Evolutionary conservation across 2,329 filamentous ascomycete species (phyloP), one percentile per base, ranked within the genome.

Genomic region (Fusarium neocosmosporiellum): DNA sequence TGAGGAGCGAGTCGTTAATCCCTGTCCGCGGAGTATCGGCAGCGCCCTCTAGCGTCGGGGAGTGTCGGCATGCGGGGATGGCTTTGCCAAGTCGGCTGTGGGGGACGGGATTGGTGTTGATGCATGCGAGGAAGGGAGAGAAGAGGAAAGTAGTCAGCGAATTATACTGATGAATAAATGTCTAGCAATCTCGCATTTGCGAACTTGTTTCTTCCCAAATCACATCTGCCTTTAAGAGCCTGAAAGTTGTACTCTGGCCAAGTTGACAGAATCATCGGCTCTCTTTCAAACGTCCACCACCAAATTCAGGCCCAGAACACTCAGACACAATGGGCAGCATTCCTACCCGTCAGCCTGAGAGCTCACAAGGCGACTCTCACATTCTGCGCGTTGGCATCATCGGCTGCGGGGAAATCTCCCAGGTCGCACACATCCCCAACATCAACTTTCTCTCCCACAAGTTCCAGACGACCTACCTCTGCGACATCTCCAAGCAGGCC

Each of bases 341-440:
- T 36, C 20, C 53, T 55, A 55, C 20, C 33, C n/a, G 4, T 7
- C 43, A 48, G 43, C 22, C 24, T n/a, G 39, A 43, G 36, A 39
- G 18, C 36, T 39, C 36, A n/a, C 20, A 43, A 48, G 43, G 43
- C 13, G 11, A 22, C 10, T 18, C 31, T n/a, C 53, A 33, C 33
- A 36, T 55, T 33, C 53, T 55, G 20, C 53, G 53, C 53, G 33
- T 55, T 14, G 85, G 84, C 53, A 77, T 86, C 54, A 82, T 86
- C 36, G 86, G 87, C 7, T 84, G 84, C 55, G 86, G 87, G 27
- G 84, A 88, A 72, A 81, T 88, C 43, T 81, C 86, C 33, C 86
- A 89, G 77, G 85, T 87, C 48, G 83, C 85, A 37, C 88, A 90
- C 76, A 83, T 90, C 29, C 87, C 87, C 1, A 84, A 81, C 9